Evolutionary conservation across 495 filamentous ascomycete species (phyloP).

Genomic region (Penicillium tannophilum): DNA sequence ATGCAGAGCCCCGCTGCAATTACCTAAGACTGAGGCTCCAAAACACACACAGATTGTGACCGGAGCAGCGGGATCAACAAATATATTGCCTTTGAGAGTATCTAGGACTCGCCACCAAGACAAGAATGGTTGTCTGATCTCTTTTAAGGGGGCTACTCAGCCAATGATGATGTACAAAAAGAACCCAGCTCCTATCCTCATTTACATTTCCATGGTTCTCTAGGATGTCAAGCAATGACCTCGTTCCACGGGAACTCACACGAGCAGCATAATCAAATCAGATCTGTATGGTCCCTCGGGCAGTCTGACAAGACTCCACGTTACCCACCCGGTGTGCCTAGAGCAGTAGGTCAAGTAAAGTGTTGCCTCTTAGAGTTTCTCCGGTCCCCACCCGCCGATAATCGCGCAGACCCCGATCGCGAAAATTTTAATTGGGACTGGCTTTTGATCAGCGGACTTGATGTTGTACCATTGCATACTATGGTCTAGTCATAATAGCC

Average conservation of each 20-base stretch:
- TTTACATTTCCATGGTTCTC: slow-evolving; percentile 1
- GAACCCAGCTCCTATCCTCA: neutral
- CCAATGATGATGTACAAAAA: neutral
- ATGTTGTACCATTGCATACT: neutral
- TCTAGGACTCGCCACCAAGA: neutral
- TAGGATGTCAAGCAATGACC: neutral
- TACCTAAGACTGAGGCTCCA: neutral
- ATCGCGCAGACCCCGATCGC: slow-evolving; percentile 14
- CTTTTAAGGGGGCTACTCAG: neutral
- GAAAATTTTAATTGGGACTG: slow-evolving; percentile 11
- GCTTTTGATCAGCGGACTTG: neutral
- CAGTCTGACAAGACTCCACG: slow-evolving; percentile 3
- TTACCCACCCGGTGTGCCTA: slow-evolving; percentile 12
- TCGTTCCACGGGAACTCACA: neutral
- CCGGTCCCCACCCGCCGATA: slow-evolving; percentile 6
- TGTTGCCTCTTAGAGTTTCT: slow-evolving; percentile 8
- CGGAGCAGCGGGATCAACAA: neutral
- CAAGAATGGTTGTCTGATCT: neutral
- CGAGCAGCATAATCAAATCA: neutral
- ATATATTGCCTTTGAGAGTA: neutral
- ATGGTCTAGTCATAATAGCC: neutral
- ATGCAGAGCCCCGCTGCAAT: neutral
- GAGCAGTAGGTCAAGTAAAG: slow-evolving; percentile 12
- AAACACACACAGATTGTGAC: neutral
- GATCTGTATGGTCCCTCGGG: slow-evolving; percentile 6